phyloP scores from a whole-genome alignment of 495 filamentous ascomycete species.

The Aspergillus avenaceus region DNA sequence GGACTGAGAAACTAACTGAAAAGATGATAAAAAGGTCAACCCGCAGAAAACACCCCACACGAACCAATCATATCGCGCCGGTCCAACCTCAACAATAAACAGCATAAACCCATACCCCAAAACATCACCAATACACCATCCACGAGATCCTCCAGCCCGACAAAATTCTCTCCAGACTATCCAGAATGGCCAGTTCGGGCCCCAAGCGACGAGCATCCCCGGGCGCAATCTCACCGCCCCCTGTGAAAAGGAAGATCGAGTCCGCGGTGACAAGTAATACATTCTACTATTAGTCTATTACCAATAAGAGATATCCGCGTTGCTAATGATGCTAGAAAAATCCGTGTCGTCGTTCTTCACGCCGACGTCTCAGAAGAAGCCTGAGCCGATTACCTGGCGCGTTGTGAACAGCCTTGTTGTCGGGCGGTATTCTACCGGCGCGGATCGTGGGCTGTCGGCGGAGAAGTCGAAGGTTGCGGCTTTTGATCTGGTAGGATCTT shows the following conservation, averaged over 20 bases:
- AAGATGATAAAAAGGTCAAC: too few relatives aligned
- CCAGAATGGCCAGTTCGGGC: slow-evolving; percentile 32
- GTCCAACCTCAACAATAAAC: too few relatives aligned
- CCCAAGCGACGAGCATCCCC: slow-evolving; percentile 35
- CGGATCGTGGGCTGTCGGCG: slow-evolving; percentile 10
- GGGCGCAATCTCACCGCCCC: slow-evolving; percentile 41
- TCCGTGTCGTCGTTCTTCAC: slow-evolving; percentile 85
- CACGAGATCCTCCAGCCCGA: too few relatives aligned
- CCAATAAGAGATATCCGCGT: too few relatives aligned
- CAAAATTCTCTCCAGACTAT: slow-evolving; percentile 6
- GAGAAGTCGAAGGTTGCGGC: slow-evolving; percentile 67
- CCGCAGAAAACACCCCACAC: too few relatives aligned
- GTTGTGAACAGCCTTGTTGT: slow-evolving; percentile 67
- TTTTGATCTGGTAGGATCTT: slow-evolving; percentile 71
- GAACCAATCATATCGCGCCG: too few relatives aligned
- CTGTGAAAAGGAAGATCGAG: slow-evolving; percentile 55
- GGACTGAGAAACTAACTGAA: too few relatives aligned
- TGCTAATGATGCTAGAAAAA: too few relatives aligned
- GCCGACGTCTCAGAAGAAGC: slow-evolving; percentile 78
- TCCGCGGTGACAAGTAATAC: slow-evolving; percentile 69
- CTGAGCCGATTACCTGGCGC: slow-evolving; percentile 72
- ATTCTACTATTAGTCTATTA: neutral
- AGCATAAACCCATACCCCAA: neutral
- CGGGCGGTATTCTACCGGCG: slow-evolving; percentile 59
- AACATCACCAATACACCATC: too few relatives aligned